phyloP scores from a whole-genome alignment of 2,329 filamentous ascomycete genomes.

The Apiospora phragmitis region DNA sequence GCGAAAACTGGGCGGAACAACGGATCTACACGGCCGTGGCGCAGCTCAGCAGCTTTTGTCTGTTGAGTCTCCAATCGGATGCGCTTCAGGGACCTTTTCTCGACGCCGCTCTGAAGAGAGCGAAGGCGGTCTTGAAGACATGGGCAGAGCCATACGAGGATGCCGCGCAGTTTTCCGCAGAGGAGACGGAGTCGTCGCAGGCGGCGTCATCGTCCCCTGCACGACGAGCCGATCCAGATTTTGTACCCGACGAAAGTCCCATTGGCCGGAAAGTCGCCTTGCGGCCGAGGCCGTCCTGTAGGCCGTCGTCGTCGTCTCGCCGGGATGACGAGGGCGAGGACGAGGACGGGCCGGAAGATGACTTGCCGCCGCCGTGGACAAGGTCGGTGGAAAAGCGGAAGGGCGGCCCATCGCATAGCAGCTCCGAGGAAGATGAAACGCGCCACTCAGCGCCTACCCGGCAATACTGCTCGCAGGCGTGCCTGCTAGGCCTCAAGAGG shows the following conservation, averaged over 20 bases:
- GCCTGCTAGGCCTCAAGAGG: constrained; percentile 24
- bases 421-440: constrained; percentile 18
- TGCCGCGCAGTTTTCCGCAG: constrained; percentile 11
- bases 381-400: constrained; percentile 13
- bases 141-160: constrained; percentile 22
- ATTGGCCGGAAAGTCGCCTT: constrained; percentile 8
- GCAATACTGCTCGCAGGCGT: constrained; percentile 24
- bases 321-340: constrained; percentile 11
- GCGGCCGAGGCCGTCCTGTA: constrained; percentile 14
- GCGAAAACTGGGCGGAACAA: background rate
- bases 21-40: constrained; percentile 21
- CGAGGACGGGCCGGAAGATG: constrained; percentile 13
- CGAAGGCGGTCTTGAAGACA: constrained; percentile 17
- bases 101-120: constrained; percentile 12
- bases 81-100: constrained; percentile 17
- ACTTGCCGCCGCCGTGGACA: constrained; percentile 7
- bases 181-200: constrained; percentile 1
- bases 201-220: constrained; percentile 10
- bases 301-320: constrained; percentile 4
- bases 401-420: constrained; percentile 10
- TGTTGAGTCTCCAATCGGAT: constrained; percentile 22
- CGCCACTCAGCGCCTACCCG: constrained; percentile 14
- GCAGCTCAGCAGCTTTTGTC: constrained; percentile 22
- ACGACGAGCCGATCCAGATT: constrained; percentile 10
- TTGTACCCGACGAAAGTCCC: constrained; percentile 1